phyloP scores from a whole-genome alignment of 306 rosid species.

The Quercus engelmannii region DNA sequence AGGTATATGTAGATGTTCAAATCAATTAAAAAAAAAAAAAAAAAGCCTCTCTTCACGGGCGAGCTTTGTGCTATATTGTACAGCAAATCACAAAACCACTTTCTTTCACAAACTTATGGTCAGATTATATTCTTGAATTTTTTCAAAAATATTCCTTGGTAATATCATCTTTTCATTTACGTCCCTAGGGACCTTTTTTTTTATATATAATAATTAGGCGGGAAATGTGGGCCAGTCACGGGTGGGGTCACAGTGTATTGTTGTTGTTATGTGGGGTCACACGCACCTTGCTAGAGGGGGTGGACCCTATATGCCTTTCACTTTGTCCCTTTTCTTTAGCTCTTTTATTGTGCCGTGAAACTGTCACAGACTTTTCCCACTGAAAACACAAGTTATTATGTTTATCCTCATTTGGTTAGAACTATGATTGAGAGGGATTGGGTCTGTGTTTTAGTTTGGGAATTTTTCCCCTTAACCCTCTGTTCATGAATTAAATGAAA shows the following conservation, averaged over 20 bases:
- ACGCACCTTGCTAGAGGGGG: not conserved
- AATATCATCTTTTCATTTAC: not conserved
- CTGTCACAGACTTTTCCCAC: not conserved
- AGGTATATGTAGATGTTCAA: not conserved
- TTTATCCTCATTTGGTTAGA: not conserved
- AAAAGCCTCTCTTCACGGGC: constrained; percentile 29
- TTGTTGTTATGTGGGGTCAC: not conserved
- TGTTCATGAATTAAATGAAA: not conserved
- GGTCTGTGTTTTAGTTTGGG: not conserved
- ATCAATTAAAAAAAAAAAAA: not conserved
- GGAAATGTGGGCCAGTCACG: constrained; percentile 39
- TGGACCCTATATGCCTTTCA: not conserved
- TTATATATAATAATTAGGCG: constrained; percentile 31
- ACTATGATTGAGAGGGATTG: not conserved
- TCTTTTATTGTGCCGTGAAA: not conserved
- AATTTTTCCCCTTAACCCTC: not conserved
- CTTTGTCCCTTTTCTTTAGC: constrained; percentile 3
- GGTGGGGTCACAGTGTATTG: constrained; percentile 14
- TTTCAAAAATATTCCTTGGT: not conserved
- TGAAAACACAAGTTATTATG: not conserved
- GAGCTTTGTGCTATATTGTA: not conserved
- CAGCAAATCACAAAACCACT: not conserved
- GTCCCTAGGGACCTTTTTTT: not conserved
- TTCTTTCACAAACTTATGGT: not conserved
- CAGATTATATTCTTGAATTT: not conserved